Conservation (phyloP, 257 asterid genomes). For the Haberlea rhodopensis region DNA sequence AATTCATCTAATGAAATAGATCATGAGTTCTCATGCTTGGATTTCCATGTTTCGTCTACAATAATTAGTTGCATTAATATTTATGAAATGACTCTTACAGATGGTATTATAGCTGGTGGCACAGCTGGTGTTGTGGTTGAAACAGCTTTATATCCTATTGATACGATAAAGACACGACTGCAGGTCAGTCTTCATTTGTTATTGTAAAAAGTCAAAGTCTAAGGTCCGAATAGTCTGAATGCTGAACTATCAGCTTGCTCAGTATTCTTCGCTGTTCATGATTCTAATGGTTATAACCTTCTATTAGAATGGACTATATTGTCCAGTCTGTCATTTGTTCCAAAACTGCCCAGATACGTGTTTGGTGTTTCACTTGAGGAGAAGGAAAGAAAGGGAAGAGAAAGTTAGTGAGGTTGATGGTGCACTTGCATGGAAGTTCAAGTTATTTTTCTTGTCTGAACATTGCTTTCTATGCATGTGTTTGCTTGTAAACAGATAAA, state of each 20-base stretch:
- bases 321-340: not conserved
- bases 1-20: not conserved
- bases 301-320: slow-evolving; percentile 1
- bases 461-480: not conserved
- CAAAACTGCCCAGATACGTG: not conserved
- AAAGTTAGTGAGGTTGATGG: slow-evolving; percentile 5
- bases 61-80: slow-evolving; percentile 9
- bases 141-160: slow-evolving; percentile 89
- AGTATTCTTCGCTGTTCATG: slow-evolving; percentile 15
- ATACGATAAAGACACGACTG: slow-evolving; percentile 90
- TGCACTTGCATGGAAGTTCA: slow-evolving; percentile 13
- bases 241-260: slow-evolving; percentile 7
- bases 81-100: slow-evolving; percentile 41
- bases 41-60: slow-evolving; percentile 6
- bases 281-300: slow-evolving; percentile 5
- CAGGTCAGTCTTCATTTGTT: slow-evolving; percentile 59
- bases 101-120: slow-evolving; percentile 95
- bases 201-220: not conserved
- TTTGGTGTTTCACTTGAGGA: not conserved
- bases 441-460: slow-evolving; percentile 1
- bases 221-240: slow-evolving; percentile 1
- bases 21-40: slow-evolving; percentile 18
- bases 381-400: slow-evolving; percentile 9
- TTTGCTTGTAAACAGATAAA: not conserved
- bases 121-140: slow-evolving; percentile 95